phyloP scores from a whole-genome alignment of 1,284 basidiomycete species.

The Hemileia vastatrix region DNA sequence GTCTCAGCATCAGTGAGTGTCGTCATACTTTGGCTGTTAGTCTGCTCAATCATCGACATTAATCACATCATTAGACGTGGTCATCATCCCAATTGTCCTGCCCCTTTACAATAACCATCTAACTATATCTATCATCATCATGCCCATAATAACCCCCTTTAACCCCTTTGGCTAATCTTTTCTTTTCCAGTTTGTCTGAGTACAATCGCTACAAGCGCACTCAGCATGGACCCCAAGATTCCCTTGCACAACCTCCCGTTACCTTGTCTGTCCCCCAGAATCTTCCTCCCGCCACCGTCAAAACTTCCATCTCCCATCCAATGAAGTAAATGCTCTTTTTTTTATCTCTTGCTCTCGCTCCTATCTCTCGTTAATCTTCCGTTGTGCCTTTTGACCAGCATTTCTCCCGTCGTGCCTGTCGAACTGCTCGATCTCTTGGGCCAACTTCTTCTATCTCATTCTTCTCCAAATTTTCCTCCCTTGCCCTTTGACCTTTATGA shows the following conservation, averaged over 20 bases:
- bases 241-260: background rate
- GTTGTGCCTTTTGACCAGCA: background rate
- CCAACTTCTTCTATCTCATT: background rate
- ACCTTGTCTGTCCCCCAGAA: background rate
- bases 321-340: conserved; percentile 5
- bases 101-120: too few species aligned
- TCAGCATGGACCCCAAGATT: too few species aligned
- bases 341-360: too few species aligned
- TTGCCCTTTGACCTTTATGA: conserved; percentile 15
- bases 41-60: too few species aligned
- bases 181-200: conserved; percentile 9
- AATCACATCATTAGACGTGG: too few species aligned
- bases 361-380: too few species aligned
- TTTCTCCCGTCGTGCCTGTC: conserved; percentile 14
- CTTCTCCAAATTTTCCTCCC: background rate
- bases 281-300: background rate
- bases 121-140: too few species aligned
- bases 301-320: conserved; percentile 5
- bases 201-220: conserved; percentile 17
- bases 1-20: conserved; percentile 19
- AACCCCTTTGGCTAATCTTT: too few species aligned
- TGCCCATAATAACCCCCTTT: too few species aligned
- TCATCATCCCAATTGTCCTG: too few species aligned
- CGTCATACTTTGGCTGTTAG: too few species aligned
- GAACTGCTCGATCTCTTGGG: background rate